A percentile compares a stretch with the other conserved stretches of the same genome.
These are phyloP conservation scores for Aspergillus sergii DNA, from an alignment of 2,329 filamentous ascomycete species.

Conservation along the genomic window DNA sequence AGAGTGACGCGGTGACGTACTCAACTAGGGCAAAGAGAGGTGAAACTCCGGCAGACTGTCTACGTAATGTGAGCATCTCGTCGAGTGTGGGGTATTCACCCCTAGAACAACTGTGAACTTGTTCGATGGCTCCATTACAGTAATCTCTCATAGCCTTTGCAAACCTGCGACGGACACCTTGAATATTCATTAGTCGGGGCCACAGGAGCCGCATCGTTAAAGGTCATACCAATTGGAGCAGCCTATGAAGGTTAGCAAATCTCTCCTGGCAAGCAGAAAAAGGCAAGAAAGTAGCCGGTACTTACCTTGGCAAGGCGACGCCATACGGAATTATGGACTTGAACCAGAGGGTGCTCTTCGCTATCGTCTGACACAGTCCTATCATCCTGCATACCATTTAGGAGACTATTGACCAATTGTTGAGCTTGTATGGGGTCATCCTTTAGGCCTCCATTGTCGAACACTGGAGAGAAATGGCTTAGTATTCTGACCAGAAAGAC, in stretches of 20 bases:
- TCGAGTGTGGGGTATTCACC: slow-evolving; percentile 17
- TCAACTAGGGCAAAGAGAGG: slow-evolving; percentile 27
- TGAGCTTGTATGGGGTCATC: slow-evolving; percentile 25
- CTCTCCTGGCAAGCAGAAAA: neutral
- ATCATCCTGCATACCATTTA: slow-evolving; percentile 22
- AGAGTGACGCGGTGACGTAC: slow-evolving; percentile 12
- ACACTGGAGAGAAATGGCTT: slow-evolving; percentile 19
- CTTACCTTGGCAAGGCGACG: slow-evolving; percentile 20
- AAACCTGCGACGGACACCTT: slow-evolving; percentile 18
- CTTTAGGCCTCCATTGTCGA: slow-evolving; percentile 34
- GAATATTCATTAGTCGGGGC: neutral
- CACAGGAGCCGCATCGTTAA: neutral
- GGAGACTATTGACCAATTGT: slow-evolving; percentile 25
- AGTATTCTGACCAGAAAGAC: neutral
- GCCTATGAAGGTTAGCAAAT: slow-evolving; percentile 4
- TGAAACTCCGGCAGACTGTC: slow-evolving; percentile 22
- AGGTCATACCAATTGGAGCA: slow-evolving; percentile 13
- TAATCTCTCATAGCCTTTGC: slow-evolving; percentile 20
- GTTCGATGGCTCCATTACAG: slow-evolving; percentile 19
- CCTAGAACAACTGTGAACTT: slow-evolving; percentile 19
- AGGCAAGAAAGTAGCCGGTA: neutral
- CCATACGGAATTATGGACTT: slow-evolving; percentile 33
- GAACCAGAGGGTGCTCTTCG: slow-evolving; percentile 18
- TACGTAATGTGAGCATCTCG: slow-evolving; percentile 19
- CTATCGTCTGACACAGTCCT: slow-evolving; percentile 14